Evolutionary conservation across 1,139 yeast species (phyloP), one percentile per base, ranked within the genome.

Genomic region (Debaryomyces psychrophilus): DNA sequence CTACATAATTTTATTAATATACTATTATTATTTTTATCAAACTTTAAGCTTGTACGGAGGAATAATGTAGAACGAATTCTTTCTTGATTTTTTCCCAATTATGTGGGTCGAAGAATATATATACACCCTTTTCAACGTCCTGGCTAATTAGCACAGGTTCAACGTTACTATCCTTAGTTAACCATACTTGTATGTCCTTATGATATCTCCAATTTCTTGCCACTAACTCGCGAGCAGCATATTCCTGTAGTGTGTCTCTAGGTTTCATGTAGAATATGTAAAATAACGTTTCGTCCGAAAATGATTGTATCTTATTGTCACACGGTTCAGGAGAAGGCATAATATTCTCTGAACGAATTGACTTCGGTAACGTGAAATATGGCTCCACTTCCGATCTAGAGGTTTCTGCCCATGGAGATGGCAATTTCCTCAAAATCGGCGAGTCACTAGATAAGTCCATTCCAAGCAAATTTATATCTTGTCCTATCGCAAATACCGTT

Each of bases 131-230:
- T 68, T 95, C 99, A 43, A 93, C 90, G 52, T 87, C 88, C 44
- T 85, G 87, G 26, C 90, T 82, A 46, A 90, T 90, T 55, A 85
- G 86, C 12, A 89, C 81, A 0, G 98, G 97, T 63, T 93, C 98
- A 52, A 86, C 84, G 58, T 83, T 81, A 34, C 96, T 89, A 60
- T 92, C 97, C 67, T 93, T 95, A 12, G 99, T 93, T 50, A 95
- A 73, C 99, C 99, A 95, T 41, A 95, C 90, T 68, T 92, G 95
- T 48, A 93, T 79, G 52, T 90, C 96, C 68, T 92, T 93, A 68
- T 95, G 99, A 61, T 89, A 95, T 54, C 99, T 80, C 99, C 99
- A 95, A 67, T 92, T 93, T 56, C 99, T 79, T 50, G 85, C 85
- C 59, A 83, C 84, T 58, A 95, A 78, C 64, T 93, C 99, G 49